Percentiles rank a stretch among this genome's conserved stretches.
Evolutionary conservation across 1,139 yeast species (phyloP).

Genomic region (Sugiyamaella xylanicola): DNA sequence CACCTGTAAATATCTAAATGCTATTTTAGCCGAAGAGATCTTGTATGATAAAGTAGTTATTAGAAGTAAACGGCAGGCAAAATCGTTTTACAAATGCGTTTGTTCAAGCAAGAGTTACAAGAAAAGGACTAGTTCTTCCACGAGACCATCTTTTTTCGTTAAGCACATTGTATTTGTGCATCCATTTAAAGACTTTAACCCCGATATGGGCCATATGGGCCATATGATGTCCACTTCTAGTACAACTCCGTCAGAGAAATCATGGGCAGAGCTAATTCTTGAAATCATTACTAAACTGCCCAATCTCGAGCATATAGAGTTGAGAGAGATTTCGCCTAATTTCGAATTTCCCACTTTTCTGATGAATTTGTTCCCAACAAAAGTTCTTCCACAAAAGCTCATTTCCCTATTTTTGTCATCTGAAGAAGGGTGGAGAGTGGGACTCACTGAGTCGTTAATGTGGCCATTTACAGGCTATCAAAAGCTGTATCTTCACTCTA

Average conservation of each 20-base stretch:
- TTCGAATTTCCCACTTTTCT: conserved; percentile 21
- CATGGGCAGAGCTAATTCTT: conserved; percentile 28
- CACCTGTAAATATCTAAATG: conserved; percentile 22
- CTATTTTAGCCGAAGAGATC: conserved; percentile 18
- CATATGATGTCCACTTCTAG: conserved; percentile 17
- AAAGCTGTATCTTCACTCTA: conserved; percentile 14
- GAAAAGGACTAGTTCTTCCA: not conserved
- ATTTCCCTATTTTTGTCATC: conserved; percentile 18
- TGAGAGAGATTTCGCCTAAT: conserved; percentile 27
- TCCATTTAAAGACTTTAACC: conserved; percentile 13
- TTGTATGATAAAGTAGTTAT: conserved; percentile 27
- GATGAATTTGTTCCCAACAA: conserved; percentile 10
- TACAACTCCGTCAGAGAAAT: conserved; percentile 16
- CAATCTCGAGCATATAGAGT: conserved; percentile 23
- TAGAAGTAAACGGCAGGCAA: conserved; percentile 26
- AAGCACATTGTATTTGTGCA: conserved; percentile 15
- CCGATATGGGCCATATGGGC: conserved; percentile 16
- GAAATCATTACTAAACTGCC: conserved; percentile 25
- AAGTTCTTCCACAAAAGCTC: conserved; percentile 11
- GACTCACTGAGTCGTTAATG: conserved; percentile 13
- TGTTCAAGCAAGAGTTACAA: conserved; percentile 15
- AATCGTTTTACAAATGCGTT: conserved; percentile 25
- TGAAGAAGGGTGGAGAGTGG: conserved; percentile 21
- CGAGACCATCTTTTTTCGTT: not conserved
- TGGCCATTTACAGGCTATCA: conserved; percentile 21